These are phyloP conservation scores for Primulina huaijiensis DNA, from an alignment of 257 asterid genomes.

Conservation along the genomic window DNA sequence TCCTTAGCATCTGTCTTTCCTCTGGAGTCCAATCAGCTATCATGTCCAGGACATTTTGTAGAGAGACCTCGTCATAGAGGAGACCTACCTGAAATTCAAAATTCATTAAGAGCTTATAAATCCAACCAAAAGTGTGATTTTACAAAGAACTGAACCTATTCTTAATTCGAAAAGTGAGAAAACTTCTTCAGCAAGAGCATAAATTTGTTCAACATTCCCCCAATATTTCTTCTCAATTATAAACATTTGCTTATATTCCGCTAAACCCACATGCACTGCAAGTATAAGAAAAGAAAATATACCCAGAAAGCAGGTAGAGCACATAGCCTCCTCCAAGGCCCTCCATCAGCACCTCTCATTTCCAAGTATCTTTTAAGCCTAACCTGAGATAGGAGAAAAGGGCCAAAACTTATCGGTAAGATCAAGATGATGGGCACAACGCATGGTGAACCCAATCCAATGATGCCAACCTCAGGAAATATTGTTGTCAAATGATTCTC, in stretches of 20 bases:
- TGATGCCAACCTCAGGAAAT: constrained; percentile 78
- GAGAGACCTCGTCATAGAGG: constrained; percentile 75
- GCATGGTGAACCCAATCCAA: constrained; percentile 16
- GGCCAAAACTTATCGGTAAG: constrained; percentile 17
- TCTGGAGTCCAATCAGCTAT: constrained; percentile 78
- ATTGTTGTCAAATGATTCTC: constrained; percentile 97
- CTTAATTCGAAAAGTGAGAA: background rate
- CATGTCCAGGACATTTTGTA: constrained; percentile 80
- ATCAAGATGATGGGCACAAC: constrained; percentile 11
- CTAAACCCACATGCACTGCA: background rate
- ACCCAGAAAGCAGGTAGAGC: constrained; percentile 99
- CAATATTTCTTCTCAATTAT: no score
- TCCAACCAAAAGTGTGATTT: background rate
- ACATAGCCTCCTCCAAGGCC: constrained; percentile 97
- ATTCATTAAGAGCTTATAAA: background rate
- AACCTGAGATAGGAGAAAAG: constrained; percentile 49
- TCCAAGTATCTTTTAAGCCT: constrained; percentile 96
- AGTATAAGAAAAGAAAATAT: constrained; percentile 19
- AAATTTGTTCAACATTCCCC: background rate
- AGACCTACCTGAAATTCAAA: constrained; percentile 55
- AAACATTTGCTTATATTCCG: background rate
- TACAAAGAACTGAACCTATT: background rate
- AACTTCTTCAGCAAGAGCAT: background rate
- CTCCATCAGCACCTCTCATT: constrained; percentile 99
- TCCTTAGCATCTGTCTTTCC: background rate